Percentiles rank a stretch among this genome's conserved stretches.
phyloP scores from a whole-genome alignment of 2,329 filamentous ascomycete species.

The Xylariales sp. region DNA sequence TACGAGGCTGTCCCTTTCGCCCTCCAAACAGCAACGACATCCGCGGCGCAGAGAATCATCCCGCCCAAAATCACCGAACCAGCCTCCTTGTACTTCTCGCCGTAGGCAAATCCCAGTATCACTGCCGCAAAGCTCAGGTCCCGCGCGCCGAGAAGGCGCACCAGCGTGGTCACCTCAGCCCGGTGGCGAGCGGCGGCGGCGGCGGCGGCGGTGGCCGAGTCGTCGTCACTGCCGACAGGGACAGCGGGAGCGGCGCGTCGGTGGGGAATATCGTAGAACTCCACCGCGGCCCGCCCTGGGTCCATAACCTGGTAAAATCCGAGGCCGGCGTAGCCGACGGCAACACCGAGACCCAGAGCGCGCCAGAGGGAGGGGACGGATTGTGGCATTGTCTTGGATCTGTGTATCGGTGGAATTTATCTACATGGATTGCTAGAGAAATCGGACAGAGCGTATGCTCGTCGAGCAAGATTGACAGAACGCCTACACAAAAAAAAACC shows the following conservation, averaged over 20 bases:
- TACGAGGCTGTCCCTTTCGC: conserved; percentile 2
- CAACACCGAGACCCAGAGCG: conserved; percentile 2
- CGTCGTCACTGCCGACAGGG: no score
- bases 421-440: no score
- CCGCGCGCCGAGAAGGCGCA: conserved; percentile 4
- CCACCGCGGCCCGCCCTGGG: conserved; percentile 1
- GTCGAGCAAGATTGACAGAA: no score
- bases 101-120: conserved; percentile 1
- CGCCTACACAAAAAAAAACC: no score
- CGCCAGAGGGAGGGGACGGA: not conserved
- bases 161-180: conserved; percentile 1
- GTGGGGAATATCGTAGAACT: conserved; percentile 5
- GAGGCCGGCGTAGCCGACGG: not conserved
- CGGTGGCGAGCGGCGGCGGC: no score
- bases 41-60: conserved; percentile 2
- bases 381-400: not conserved
- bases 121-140: conserved; percentile 2
- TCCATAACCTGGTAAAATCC: not conserved
- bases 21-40: not conserved
- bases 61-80: conserved; percentile 1
- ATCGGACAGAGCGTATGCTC: no score
- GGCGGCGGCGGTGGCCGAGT: no score
- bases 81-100: conserved; percentile 1
- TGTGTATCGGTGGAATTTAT: no score
- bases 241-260: conserved; percentile 1